phyloP scores from a whole-genome alignment of 2,329 filamentous ascomycete species.

The Stromatinia cepivora region DNA sequence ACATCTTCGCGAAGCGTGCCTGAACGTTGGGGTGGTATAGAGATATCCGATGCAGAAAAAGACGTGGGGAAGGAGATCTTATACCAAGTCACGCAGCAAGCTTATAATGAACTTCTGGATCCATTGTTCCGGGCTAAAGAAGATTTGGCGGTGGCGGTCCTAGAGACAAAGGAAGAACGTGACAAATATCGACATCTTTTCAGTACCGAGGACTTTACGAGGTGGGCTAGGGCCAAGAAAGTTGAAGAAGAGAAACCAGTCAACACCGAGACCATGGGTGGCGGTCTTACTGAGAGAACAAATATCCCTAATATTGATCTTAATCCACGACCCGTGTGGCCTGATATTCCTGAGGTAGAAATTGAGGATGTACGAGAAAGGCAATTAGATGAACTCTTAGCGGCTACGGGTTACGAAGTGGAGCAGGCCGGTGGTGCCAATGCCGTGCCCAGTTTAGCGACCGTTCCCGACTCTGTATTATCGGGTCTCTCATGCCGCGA shows the following conservation, averaged over 20 bases:
- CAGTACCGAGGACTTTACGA: conserved; percentile 45
- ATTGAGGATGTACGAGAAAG: conserved; percentile 37
- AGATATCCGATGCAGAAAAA: conserved; percentile 75
- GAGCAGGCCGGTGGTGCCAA: conserved; percentile 37
- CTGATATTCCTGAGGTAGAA: conserved; percentile 33
- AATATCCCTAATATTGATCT: neutral
- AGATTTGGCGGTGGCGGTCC: conserved; percentile 68
- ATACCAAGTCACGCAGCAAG: conserved; percentile 88
- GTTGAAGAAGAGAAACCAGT: conserved; percentile 17
- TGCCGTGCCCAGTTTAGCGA: neutral
- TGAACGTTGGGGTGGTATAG: conserved; percentile 75
- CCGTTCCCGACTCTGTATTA: neutral
- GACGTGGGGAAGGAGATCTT: conserved; percentile 75
- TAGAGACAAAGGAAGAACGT: conserved; percentile 61
- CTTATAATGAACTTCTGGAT: conserved; percentile 90
- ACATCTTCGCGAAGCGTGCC: conserved; percentile 71
- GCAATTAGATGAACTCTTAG: conserved; percentile 36
- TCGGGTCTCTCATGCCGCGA: conserved; percentile 5
- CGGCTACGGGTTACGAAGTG: conserved; percentile 35
- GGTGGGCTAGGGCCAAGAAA: conserved; percentile 34
- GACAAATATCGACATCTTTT: conserved; percentile 55
- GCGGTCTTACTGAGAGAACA: neutral
- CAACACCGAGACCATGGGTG: neutral
- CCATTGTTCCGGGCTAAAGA: conserved; percentile 81
- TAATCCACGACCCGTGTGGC: conserved; percentile 24